Conservation (phyloP, 768 basidiomycete species). For the Gloeophyllum trabeum region DNA sequence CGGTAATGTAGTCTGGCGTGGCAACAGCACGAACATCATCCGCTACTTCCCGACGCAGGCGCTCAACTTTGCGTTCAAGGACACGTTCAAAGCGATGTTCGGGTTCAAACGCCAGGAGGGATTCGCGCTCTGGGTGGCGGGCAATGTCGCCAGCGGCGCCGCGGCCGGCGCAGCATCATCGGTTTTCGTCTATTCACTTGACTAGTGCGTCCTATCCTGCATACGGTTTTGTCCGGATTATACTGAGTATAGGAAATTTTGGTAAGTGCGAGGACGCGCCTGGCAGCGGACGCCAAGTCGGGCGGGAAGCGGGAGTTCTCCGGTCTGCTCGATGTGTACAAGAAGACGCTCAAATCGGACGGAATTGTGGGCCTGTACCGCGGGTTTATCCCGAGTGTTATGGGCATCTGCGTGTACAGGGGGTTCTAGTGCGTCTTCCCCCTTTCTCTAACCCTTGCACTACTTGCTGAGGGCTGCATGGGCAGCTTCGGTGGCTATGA, state of each 20-base stretch:
- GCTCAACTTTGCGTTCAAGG: slow-evolving; percentile 37
- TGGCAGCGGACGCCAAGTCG: slow-evolving; percentile 28
- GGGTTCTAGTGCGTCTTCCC: slow-evolving; percentile 26
- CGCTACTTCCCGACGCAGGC: slow-evolving; percentile 37
- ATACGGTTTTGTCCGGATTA: neutral
- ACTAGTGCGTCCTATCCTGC: slow-evolving; percentile 20
- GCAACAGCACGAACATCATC: slow-evolving; percentile 30
- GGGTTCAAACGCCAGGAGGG: slow-evolving; percentile 24
- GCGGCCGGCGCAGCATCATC: slow-evolving; percentile 29
- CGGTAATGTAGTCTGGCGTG: slow-evolving; percentile 26
- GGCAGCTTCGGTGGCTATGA: slow-evolving; percentile 32
- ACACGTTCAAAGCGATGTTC: slow-evolving; percentile 26
- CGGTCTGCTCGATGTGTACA: slow-evolving; percentile 31
- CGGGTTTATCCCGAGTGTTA: slow-evolving; percentile 28
- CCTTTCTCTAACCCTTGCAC: neutral
- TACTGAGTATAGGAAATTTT: neutral
- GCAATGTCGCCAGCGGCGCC: slow-evolving; percentile 30
- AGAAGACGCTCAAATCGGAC: slow-evolving; percentile 27
- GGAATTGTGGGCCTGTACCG: slow-evolving; percentile 29
- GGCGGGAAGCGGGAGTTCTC: slow-evolving; percentile 29
- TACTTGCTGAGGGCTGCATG: neutral
- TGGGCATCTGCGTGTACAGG: slow-evolving; percentile 31
- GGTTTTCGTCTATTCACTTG: slow-evolving; percentile 34
- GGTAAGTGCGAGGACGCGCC: slow-evolving; percentile 26
- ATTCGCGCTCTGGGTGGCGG: slow-evolving; percentile 25